Conservation (phyloP, 148 eudicot species). For the Rhododendron simsii region DNA sequence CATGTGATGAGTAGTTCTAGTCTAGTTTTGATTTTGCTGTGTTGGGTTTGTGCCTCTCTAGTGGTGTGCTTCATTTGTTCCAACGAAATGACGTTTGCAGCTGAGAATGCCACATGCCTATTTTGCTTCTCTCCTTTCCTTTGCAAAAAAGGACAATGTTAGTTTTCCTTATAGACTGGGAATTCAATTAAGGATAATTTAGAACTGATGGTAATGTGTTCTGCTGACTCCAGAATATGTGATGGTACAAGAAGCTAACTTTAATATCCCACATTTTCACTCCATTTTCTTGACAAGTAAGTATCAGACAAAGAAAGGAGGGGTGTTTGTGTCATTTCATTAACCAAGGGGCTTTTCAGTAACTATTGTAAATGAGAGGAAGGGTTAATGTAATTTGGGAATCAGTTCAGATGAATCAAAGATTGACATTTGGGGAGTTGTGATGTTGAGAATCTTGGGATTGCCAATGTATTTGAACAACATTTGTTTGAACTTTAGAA, state of each 20-base stretch:
- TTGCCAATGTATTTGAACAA: not conserved
- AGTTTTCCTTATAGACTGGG: not conserved
- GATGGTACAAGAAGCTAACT: not conserved
- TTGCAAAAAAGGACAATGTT: not conserved
- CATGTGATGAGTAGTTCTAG: constrained; percentile 34
- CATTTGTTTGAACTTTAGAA: not conserved
- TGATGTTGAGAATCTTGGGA: not conserved
- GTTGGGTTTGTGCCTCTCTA: not conserved
- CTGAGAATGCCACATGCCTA: not conserved
- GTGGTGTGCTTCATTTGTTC: not conserved
- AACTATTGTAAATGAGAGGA: not conserved
- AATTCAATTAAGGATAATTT: not conserved
- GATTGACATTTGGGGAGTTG: not conserved
- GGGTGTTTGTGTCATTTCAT: not conserved
- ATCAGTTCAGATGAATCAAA: not conserved
- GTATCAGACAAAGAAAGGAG: not conserved
- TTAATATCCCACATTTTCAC: not conserved
- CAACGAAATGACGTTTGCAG: not conserved
- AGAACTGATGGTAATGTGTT: not conserved
- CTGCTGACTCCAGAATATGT: not conserved
- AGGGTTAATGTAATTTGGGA: not conserved
- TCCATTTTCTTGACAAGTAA: not conserved
- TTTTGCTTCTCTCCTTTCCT: not conserved
- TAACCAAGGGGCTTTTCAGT: not conserved
- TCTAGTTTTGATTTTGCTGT: not conserved